phyloP scores from a whole-genome alignment of 2,329 filamentous ascomycete genomes.

The Scortechinia acanthostroma region DNA sequence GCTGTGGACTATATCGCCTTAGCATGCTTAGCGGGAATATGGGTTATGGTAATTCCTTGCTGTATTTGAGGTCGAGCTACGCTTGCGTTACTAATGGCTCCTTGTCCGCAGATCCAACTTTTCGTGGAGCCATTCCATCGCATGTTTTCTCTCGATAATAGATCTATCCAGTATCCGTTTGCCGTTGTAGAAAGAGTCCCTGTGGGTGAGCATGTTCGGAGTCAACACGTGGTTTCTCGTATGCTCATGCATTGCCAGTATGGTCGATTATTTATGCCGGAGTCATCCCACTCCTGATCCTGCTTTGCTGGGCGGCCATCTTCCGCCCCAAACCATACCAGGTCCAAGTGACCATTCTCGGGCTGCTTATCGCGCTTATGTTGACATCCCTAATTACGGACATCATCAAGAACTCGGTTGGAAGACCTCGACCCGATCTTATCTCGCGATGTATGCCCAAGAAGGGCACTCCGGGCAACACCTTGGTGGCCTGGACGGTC shows the following conservation, averaged over 20 bases:
- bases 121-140: constrained; percentile 55
- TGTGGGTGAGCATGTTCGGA: constrained; percentile 31
- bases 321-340: constrained; percentile 45
- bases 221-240: neutral
- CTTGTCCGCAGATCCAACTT: constrained; percentile 35
- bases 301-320: constrained; percentile 42
- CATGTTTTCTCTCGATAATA: constrained; percentile 56
- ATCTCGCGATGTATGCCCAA: constrained; percentile 50
- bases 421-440: constrained; percentile 53
- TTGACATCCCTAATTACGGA: constrained; percentile 54
- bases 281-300: constrained; percentile 37
- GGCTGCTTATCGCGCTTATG: constrained; percentile 45
- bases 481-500: neutral
- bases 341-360: constrained; percentile 52
- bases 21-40: constrained; percentile 37
- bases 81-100: neutral
- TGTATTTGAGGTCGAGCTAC: constrained; percentile 11
- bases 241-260: constrained; percentile 11
- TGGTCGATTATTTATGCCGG: constrained; percentile 52
- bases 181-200: constrained; percentile 50
- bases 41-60: constrained; percentile 24
- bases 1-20: constrained; percentile 55
- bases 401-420: constrained; percentile 56
- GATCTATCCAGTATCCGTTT: constrained; percentile 53
- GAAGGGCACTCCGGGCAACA: constrained; percentile 38